Conservation (phyloP, 2,329 filamentous ascomycete genomes). For the Fusarium nurragi region DNA sequence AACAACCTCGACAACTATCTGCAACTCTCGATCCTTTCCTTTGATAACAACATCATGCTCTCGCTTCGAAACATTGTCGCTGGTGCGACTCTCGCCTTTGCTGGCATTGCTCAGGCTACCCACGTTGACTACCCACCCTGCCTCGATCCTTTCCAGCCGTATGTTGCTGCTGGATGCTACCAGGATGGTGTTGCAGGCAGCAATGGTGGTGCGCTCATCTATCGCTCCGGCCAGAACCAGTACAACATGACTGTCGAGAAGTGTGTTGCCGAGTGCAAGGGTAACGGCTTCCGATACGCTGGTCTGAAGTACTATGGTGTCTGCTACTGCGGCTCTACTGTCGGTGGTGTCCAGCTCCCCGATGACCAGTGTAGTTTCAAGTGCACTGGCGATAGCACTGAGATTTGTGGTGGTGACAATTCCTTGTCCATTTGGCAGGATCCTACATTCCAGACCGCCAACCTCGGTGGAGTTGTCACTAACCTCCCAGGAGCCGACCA, state of each 20-base stretch:
- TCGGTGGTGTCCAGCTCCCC: conserved; percentile 61
- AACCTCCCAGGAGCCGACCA: conserved; percentile 50
- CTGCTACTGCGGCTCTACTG: conserved; percentile 63
- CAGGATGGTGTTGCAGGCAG: conserved; percentile 48
- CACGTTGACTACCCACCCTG: conserved; percentile 58
- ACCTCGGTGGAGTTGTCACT: conserved; percentile 35
- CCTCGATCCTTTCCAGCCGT: conserved; percentile 57
- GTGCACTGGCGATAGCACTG: conserved; percentile 57
- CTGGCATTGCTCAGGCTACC: conserved; percentile 52
- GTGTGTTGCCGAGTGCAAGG: conserved; percentile 61
- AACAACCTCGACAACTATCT: conserved; percentile 15
- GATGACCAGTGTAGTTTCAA: conserved; percentile 66
- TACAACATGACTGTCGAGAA: conserved; percentile 58
- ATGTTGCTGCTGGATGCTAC: conserved; percentile 60
- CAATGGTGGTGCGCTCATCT: conserved; percentile 52
- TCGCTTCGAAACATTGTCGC: conserved; percentile 46
- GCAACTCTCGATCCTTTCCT: conserved; percentile 29
- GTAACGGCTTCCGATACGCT: conserved; percentile 61
- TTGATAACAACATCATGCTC: conserved; percentile 30
- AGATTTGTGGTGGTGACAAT: conserved; percentile 59
- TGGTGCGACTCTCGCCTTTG: conserved; percentile 52
- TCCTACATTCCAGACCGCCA: conserved; percentile 57
- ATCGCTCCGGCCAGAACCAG: conserved; percentile 52
- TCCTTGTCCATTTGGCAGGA: conserved; percentile 61
- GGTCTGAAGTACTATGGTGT: conserved; percentile 62